Base-by-base conservation (phyloP, 2,329 filamentous ascomycete genomes). In the Emericellopsis atlantica region DNA sequence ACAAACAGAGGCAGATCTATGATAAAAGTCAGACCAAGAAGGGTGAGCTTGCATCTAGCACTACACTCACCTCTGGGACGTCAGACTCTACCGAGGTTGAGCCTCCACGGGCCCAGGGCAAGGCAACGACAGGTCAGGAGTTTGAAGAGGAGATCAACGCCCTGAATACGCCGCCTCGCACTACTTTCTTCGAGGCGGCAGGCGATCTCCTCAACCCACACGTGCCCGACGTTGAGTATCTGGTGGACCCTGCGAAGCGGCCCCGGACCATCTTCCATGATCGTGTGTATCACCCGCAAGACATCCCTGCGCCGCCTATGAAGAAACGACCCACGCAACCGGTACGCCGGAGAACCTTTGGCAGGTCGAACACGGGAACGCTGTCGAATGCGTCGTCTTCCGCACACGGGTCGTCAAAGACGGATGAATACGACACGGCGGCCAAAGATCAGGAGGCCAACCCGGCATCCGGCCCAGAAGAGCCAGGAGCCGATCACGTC, bases 241-340 rank as follows among this genome's bases (percentile, higher is more conserved):
- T 98, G 32, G 74, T 89, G 40, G 84, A 96, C 50, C 90, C 92
- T 7, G 72, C 80, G 2, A 81, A 77, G 39, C 81, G 92, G 14
- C 79, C 87, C 1, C 77, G 87, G 37, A 90, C 90, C 2, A 98
- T 98, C 45, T 96, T 96, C 60, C 92, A 98, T 58, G 92, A 98
- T 58, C 81, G 92, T 10, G 76, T 98, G 14, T 98, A 98, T 55
- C 87, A 95, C 52, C 89, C 92, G 0, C 75, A 82, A 35, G 92
- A 98, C 54, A 95, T 98, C 31, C 92, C 92, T 1, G 78, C 82
- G 1, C 85, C 88, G 8, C 82, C 84, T 1, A 61, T 78, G 34
- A 80, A 79, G 55, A 73, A 67, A 51, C 66, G 70, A 4, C 51
- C 60, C 1, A 58, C 66, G 1, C 51, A 61, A 0, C 54, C 67